Conservation (phyloP, 768 basidiomycete genomes). For the Boletus huronensis region DNA sequence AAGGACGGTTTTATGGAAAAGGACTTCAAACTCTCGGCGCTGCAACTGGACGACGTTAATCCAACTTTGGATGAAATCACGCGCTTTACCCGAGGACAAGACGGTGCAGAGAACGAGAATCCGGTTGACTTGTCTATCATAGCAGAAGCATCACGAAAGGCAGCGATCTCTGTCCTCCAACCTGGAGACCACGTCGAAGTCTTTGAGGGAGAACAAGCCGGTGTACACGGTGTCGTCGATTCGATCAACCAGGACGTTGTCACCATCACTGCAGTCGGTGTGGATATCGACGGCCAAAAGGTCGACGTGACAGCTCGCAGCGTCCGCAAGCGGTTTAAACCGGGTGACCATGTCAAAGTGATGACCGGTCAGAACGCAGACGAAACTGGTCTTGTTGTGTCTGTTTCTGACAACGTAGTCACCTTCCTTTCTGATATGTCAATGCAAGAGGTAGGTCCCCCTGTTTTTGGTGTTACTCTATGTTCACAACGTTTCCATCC, state of each 20-base stretch:
- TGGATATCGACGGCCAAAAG: slow-evolving; percentile 84
- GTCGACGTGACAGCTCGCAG: slow-evolving; percentile 83
- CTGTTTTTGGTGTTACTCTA: not conserved
- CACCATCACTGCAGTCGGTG: slow-evolving; percentile 70
- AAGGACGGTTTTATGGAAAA: slow-evolving; percentile 95
- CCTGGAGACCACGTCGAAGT: slow-evolving; percentile 98
- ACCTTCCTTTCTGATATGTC: slow-evolving; percentile 98
- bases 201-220: slow-evolving; percentile 94
- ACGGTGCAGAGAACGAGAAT: slow-evolving; percentile 61
- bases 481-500: slow-evolving; percentile 5
- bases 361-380: slow-evolving; percentile 93
- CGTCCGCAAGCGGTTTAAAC: slow-evolving; percentile 92
- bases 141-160: slow-evolving; percentile 87
- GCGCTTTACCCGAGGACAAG: slow-evolving; percentile 75
- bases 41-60: slow-evolving; percentile 84
- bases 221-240: slow-evolving; percentile 89
- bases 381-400: slow-evolving; percentile 94
- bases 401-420: slow-evolving; percentile 84
- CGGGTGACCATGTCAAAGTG: slow-evolving; percentile 98
- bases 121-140: slow-evolving; percentile 88
- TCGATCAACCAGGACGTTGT: slow-evolving; percentile 86
- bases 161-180: slow-evolving; percentile 90
- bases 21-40: slow-evolving; percentile 78
- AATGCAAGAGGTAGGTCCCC: slow-evolving; percentile 77
- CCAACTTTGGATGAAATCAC: slow-evolving; percentile 97